Base-by-base conservation (phyloP, 2,329 filamentous ascomycete genomes). In the Microdochium trichocladiopsis region DNA sequence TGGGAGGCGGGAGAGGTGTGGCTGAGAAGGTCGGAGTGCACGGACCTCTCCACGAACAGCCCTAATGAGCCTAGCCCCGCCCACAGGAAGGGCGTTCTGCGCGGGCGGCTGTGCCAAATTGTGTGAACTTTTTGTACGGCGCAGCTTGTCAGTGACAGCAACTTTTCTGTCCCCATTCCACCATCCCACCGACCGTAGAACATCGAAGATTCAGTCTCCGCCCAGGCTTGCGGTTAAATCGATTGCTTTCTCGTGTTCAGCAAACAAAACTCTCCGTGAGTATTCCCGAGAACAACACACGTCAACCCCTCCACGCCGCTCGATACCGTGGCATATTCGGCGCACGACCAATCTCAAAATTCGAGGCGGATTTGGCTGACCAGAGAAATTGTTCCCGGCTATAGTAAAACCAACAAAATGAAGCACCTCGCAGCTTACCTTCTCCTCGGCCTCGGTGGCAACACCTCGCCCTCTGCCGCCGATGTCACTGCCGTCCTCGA, bases 371-470 rank as follows among this genome's bases (percentile, higher is more conserved):
- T 45, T 22, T 50, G 47, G 52, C 56, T 58, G 56, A 67, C 55
- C 47, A 53, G 25, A 14, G 28, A 48, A 31, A 18, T 48, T 47
- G 47, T 31, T 49, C 6, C 51, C 22, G 50, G 55, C 54, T 62
- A 63, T 69, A 65, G 55, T 57, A 69, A 74, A n/a, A 70, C 67
- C 60, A 65, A 66, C 74, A 95, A 86, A 90, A 97, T 99, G 94
- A 97, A 99, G 92, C 87, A 97, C 81, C 88, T 99, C 81, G 94
- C 94, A 74, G 93, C 94, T 74, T 97, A 95, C 86, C 91, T 99
- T 72, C 93, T 99, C 72, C 90, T 97, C 76, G 78, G 80, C 79
- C 88, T 97, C 66, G 93, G 83, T 74, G 94, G 94, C 79, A 97
- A 96, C 84, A 74, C 82, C 79, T 84, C 85, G 60, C 94, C 94